Evolutionary conservation across 805 yeast species (phyloP).

Genomic region (Lipomyces lipofer): DNA sequence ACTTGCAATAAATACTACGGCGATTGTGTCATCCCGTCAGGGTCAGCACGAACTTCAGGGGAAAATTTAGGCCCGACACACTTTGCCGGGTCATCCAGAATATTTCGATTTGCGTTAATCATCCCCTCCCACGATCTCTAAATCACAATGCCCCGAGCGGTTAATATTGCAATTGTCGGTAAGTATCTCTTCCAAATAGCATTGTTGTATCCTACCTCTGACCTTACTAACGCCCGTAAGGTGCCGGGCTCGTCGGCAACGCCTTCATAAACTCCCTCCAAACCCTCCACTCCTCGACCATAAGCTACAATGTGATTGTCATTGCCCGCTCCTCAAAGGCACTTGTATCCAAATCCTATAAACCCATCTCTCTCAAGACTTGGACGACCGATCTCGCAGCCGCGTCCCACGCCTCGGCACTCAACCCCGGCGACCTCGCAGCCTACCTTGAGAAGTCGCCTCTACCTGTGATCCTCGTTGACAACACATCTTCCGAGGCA

Average conservation of each 20-base stretch:
- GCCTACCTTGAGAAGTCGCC: constrained; percentile 65
- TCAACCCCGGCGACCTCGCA: constrained; percentile 59
- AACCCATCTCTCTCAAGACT: constrained; percentile 62
- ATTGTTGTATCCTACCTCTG: not conserved
- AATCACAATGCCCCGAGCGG: constrained; percentile 51
- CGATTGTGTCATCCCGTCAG: too few species aligned
- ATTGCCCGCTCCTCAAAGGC: constrained; percentile 76
- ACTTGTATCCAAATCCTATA: constrained; percentile 64
- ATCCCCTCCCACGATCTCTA: too few species aligned
- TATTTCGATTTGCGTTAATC: too few species aligned
- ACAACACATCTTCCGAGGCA: constrained; percentile 84
- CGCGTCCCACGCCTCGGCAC: constrained; percentile 48
- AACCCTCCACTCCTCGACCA: constrained; percentile 43
- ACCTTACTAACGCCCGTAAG: constrained; percentile 37
- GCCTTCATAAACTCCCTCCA: constrained; percentile 72
- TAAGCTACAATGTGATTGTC: constrained; percentile 73
- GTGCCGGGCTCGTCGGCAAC: constrained; percentile 94
- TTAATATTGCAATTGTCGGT: constrained; percentile 73
- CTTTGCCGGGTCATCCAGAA: too few species aligned
- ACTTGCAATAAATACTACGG: too few species aligned
- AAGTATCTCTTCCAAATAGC: constrained; percentile 18
- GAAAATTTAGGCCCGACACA: too few species aligned
- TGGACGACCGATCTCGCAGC: constrained; percentile 56
- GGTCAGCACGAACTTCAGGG: too few species aligned
- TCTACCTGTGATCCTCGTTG: constrained; percentile 79